Evolutionary conservation across 306 rosid species (phyloP).

Genomic region (Arachis stenosperma): DNA sequence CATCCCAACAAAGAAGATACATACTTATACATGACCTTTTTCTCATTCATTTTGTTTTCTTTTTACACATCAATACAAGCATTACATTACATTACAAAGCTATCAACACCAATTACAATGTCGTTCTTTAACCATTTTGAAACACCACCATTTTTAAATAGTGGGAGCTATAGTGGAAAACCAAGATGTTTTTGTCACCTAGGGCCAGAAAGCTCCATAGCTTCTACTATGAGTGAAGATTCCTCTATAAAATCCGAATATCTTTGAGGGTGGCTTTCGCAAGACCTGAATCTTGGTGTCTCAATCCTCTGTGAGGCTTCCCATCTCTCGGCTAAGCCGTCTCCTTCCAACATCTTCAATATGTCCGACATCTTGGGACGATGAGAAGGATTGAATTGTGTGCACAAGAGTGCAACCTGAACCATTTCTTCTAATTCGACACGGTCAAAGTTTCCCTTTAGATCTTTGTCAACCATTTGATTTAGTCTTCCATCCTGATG

Average conservation of each 20-base stretch:
- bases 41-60: constrained; percentile 20
- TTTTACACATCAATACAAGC: constrained; percentile 68
- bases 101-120: constrained; percentile 53
- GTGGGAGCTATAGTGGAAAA: constrained; percentile 31
- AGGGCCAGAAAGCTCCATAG: constrained; percentile 99
- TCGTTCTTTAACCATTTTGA: constrained; percentile 40
- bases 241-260: constrained; percentile 93
- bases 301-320: constrained; percentile 86
- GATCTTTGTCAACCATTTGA: constrained; percentile 88
- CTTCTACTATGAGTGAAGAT: constrained; percentile 88
- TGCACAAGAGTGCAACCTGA: constrained; percentile 88
- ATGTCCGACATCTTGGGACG: constrained; percentile 97
- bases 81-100: constrained; percentile 53
- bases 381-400: constrained; percentile 86
- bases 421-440: constrained; percentile 93
- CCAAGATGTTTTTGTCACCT: constrained; percentile 63
- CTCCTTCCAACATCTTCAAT: constrained; percentile 95
- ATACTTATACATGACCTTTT: constrained; percentile 60
- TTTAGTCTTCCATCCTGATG: constrained; percentile 82
- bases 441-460: constrained; percentile 67
- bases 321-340: constrained; percentile 98
- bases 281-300: constrained; percentile 64
- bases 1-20: constrained; percentile 43
- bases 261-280: constrained; percentile 73
- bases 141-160: constrained; percentile 28